phyloP scores from a whole-genome alignment of 2,329 filamentous ascomycete species.

The Cercospora brassicicola region DNA sequence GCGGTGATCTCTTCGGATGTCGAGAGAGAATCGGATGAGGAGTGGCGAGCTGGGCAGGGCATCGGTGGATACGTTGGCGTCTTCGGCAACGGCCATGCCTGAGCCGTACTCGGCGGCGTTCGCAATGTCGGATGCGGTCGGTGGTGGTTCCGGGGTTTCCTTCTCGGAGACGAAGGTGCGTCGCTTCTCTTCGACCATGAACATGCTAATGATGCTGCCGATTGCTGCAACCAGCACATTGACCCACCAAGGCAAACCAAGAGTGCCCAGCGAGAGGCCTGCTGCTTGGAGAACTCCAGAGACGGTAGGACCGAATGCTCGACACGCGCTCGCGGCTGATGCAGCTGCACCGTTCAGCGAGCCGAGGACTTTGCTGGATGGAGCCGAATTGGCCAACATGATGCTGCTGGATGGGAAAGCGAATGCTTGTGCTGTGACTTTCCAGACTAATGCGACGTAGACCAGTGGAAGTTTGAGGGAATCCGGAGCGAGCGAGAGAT shows the following conservation, averaged over 20 bases:
- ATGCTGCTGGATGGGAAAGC: slow-evolving; percentile 89
- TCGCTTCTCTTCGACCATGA: slow-evolving; percentile 54
- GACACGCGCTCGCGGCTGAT: slow-evolving; percentile 83
- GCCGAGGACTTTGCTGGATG: slow-evolving; percentile 79
- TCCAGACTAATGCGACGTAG: slow-evolving; percentile 78
- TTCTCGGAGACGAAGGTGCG: slow-evolving; percentile 34
- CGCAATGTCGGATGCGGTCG: slow-evolving; percentile 25
- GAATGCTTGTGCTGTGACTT: slow-evolving; percentile 88
- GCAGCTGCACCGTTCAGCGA: slow-evolving; percentile 91
- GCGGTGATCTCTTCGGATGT: slow-evolving; percentile 26
- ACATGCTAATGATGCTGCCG: slow-evolving; percentile 73
- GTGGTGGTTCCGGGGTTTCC: slow-evolving; percentile 19
- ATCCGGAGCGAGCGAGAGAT: slow-evolving; percentile 79
- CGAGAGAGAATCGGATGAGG: slow-evolving; percentile 29
- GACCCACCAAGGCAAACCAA: slow-evolving; percentile 91
- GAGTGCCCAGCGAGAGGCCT: slow-evolving; percentile 77
- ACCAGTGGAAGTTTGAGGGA: slow-evolving; percentile 70
- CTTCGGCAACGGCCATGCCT: slow-evolving; percentile 30
- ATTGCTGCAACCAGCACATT: slow-evolving; percentile 72
- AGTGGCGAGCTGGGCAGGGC: slow-evolving; percentile 33
- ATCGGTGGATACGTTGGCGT: slow-evolving; percentile 29
- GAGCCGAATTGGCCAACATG: slow-evolving; percentile 82
- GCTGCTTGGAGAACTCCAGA: slow-evolving; percentile 82
- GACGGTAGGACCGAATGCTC: slow-evolving; percentile 83
- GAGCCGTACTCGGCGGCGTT: slow-evolving; percentile 26